Evolutionary conservation across 2,329 filamentous ascomycete genomes (phyloP), one percentile per base, ranked within the genome.

Genomic region (Colletotrichum sp.): DNA sequence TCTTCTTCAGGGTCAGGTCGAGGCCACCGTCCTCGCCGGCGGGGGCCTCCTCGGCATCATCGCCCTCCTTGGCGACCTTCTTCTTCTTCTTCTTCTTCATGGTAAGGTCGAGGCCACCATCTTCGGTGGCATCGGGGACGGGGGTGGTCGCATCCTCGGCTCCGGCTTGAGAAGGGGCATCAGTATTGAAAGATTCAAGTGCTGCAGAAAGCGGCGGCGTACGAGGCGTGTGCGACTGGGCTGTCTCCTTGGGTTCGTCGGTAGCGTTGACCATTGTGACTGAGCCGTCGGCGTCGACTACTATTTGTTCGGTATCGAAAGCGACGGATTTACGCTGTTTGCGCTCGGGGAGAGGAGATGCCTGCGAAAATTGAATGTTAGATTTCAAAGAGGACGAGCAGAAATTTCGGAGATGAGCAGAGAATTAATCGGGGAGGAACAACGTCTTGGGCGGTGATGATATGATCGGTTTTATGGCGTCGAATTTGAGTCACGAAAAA

Each of bases 301-400:
- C 92, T 79, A 94, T 91, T 81, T 95, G 92, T 82, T 95, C 95
- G 86, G 97, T 94, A 84, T 94, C 96, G 86, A 98, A 98, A 78
- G 96, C 93, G 82, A 98, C 96, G 62, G 95, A 97, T 88, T 98
- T 98, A 87, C 96, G 94, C 82, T 94, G 92, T 86, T 94, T 96
- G 83, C 91, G 90, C 81, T 93, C 90, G 80, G 84, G 81, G 65
- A 80, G 79, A 63, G 77, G 80, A 62, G 75, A 43, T 48, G 75
- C 66, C 76, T 79, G 73, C 62, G 48, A 56, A 69, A 70, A 14
- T 32, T n/a, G 30, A 62, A 26, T 72, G 70, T 73, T 70, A 76
- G 66, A 74, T 62, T 28, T 48, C 61, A 68, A 68, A 58, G 73
- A 65, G 14, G 1, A 16, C 14, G 32, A 36, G 13, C n/a, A 26